Percentiles rank a stretch among this genome's conserved stretches.
phyloP scores from a whole-genome alignment of 2,329 filamentous ascomycete species.

The Penicillium sp. region DNA sequence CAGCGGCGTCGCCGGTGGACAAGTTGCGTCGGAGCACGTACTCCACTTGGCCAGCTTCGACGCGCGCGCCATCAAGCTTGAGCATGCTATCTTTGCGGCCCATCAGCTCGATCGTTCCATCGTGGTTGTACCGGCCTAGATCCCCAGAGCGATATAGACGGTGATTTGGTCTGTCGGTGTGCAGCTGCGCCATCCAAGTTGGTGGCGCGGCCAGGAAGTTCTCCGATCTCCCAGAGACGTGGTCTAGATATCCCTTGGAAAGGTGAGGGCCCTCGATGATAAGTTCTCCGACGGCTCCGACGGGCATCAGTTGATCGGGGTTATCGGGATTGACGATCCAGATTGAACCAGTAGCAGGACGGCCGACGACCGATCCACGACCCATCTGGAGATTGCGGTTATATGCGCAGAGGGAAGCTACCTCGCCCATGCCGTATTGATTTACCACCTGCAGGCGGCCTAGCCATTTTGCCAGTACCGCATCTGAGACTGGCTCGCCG shows the following conservation, averaged over 20 bases:
- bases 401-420: constrained; percentile 24
- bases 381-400: constrained; percentile 18
- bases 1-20: constrained; percentile 6
- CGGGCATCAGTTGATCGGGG: constrained; percentile 20
- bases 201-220: constrained; percentile 18
- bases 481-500: constrained; percentile 27
- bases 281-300: constrained; percentile 31
- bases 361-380: constrained; percentile 16
- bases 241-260: constrained; percentile 27
- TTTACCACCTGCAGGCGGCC: constrained; percentile 20
- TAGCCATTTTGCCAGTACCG: constrained; percentile 20
- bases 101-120: constrained; percentile 26
- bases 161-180: constrained; percentile 7
- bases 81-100: constrained; percentile 30
- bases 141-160: constrained; percentile 28
- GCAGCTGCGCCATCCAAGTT: constrained; percentile 16
- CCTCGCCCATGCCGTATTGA: constrained; percentile 31
- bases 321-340: constrained; percentile 29
- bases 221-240: constrained; percentile 13
- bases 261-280: constrained; percentile 31
- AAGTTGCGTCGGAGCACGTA: constrained; percentile 15
- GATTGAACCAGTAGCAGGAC: constrained; percentile 22
- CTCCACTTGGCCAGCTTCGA: constrained; percentile 26
- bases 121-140: constrained; percentile 22
- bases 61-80: constrained; percentile 25